Evolutionary conservation across 441 rosid species (phyloP).

Genomic region (Croton setiger): DNA sequence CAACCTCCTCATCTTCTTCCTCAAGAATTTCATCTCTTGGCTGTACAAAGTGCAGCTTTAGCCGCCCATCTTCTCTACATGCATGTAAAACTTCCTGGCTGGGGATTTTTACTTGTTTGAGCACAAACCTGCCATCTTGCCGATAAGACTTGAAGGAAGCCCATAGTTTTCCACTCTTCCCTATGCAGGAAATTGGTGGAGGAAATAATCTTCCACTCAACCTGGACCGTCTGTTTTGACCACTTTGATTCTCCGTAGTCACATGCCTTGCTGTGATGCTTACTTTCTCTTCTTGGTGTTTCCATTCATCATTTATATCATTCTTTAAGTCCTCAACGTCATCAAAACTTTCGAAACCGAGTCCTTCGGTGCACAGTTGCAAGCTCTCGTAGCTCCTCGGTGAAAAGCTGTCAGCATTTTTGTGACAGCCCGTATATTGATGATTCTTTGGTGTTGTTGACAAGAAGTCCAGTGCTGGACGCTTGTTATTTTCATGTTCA

Average conservation of each 20-base stretch:
- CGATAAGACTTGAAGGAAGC: constrained; percentile 72
- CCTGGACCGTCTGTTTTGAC: constrained; percentile 35
- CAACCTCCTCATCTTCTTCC: constrained; percentile 33
- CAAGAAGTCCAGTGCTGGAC: constrained; percentile 14
- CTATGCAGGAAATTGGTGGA: constrained; percentile 66
- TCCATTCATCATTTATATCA: constrained; percentile 27
- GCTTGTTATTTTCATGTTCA: constrained; percentile 21
- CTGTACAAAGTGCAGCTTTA: constrained; percentile 60
- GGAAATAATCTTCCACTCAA: constrained; percentile 35
- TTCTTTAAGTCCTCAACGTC: constrained; percentile 50
- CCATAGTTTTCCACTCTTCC: constrained; percentile 59
- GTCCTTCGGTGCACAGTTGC: constrained; percentile 88
- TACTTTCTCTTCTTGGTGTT: constrained; percentile 25
- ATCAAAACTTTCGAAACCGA: constrained; percentile 81
- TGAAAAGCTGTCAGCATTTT: constrained; percentile 33
- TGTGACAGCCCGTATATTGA: constrained; percentile 22
- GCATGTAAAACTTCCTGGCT: constrained; percentile 71
- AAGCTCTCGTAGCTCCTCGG: constrained; percentile 49
- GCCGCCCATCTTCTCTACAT: constrained; percentile 70
- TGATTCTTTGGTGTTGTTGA: constrained; percentile 18
- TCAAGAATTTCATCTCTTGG: constrained; percentile 42
- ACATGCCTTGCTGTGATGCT: constrained; percentile 14
- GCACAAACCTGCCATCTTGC: constrained; percentile 76
- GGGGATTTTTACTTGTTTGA: constrained; percentile 70
- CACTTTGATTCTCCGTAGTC: constrained; percentile 13